A percentile compares a stretch with the other conserved stretches of the same genome.
Evolutionary conservation across 371 early-diverging fungal species (phyloP).

Genomic region (Apophysomyces sp.): DNA sequence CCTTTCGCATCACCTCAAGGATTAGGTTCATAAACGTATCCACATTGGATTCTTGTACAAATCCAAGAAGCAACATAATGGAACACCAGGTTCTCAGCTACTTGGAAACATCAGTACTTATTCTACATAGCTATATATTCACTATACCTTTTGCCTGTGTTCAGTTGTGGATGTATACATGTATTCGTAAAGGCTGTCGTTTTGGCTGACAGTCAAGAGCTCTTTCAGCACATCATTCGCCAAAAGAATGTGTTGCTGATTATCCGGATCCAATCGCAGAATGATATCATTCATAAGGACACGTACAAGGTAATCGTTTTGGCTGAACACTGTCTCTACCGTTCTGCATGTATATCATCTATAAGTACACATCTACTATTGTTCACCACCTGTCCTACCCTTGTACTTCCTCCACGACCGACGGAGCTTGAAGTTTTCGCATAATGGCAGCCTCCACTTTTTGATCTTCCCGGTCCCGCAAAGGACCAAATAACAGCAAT

Average conservation of each 20-base stretch:
- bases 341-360: constrained; percentile 21
- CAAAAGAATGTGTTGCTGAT: constrained; percentile 23
- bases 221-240: constrained; percentile 33
- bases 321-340: constrained; percentile 28
- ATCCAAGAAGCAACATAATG: constrained; percentile 44
- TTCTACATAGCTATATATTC: background rate
- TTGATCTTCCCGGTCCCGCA: constrained; percentile 55
- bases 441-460: constrained; percentile 54
- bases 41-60: constrained; percentile 31
- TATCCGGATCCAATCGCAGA: constrained; percentile 34
- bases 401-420: constrained; percentile 28
- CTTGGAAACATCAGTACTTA: background rate
- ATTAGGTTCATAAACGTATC: constrained; percentile 27
- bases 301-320: constrained; percentile 59
- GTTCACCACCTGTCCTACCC: too few species aligned
- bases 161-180: constrained; percentile 43
- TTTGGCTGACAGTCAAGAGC: constrained; percentile 21
- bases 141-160: constrained; percentile 48
- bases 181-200: constrained; percentile 20
- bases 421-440: constrained; percentile 31
- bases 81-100: constrained; percentile 56
- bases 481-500: constrained; percentile 55
- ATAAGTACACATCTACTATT: background rate
- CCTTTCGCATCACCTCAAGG: constrained; percentile 35
- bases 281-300: constrained; percentile 55